Conservation (phyloP, 2,329 filamentous ascomycete genomes). For the Arthrocladium fulminans region DNA sequence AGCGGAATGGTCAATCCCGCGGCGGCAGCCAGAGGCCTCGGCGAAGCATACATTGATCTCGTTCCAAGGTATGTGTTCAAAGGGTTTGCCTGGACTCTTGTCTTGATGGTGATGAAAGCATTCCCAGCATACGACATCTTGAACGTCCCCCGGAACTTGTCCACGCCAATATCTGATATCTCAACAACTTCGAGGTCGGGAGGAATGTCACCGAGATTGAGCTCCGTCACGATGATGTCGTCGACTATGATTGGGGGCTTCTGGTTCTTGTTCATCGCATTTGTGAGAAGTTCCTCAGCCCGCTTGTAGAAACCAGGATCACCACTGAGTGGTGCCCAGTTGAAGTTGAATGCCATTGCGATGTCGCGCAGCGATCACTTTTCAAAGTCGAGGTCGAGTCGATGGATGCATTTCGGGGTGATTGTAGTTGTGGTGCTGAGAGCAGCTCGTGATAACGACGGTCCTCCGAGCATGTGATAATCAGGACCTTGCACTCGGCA, state of each 20-base stretch:
- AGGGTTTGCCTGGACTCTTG: slow-evolving; percentile 94
- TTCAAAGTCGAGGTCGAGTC: background rate
- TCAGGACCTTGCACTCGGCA: background rate
- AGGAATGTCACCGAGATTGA: slow-evolving; percentile 90
- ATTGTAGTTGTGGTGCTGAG: background rate
- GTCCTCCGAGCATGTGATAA: slow-evolving; percentile 2
- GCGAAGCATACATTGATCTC: slow-evolving; percentile 85
- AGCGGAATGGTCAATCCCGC: slow-evolving; percentile 94
- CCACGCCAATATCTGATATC: slow-evolving; percentile 93
- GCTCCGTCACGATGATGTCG: slow-evolving; percentile 83
- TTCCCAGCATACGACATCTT: slow-evolving; percentile 98
- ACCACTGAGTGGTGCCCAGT: slow-evolving; percentile 98
- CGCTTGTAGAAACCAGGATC: slow-evolving; percentile 85
- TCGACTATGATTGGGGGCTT: slow-evolving; percentile 99
- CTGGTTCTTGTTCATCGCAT: slow-evolving; percentile 91
- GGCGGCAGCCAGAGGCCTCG: slow-evolving; percentile 74
- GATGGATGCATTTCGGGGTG: background rate
- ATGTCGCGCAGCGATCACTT: background rate
- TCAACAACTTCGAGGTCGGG: slow-evolving; percentile 95
- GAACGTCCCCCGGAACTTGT: slow-evolving; percentile 95
- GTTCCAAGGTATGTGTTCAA: slow-evolving; percentile 91
- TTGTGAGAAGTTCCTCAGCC: slow-evolving; percentile 87
- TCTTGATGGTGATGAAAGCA: slow-evolving; percentile 89
- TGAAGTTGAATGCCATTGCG: slow-evolving; percentile 99
- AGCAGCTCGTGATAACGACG: background rate